Base-by-base conservation (phyloP, 768 basidiomycete species). In the Rubroboletus pulcherrimus region DNA sequence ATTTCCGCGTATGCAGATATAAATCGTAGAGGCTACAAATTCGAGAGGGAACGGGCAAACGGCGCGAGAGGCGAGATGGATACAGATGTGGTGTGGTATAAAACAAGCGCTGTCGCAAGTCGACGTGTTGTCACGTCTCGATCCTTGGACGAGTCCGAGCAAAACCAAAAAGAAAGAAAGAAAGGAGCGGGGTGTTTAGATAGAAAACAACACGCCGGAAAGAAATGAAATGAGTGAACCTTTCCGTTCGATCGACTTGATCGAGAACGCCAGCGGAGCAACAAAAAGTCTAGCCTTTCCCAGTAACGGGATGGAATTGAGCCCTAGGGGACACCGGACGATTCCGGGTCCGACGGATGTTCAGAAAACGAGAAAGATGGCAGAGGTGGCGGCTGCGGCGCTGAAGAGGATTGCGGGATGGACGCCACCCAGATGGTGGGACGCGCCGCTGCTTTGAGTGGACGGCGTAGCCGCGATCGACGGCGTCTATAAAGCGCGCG, bases 401-500 rank as follows among this genome's bases (percentile, higher is more conserved):
- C 54, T 31, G 15, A 55, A 17, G 5, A 60, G 15, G 15, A 67
- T 24, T 4, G 34, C 52, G 1, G 42, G 34, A 12, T 45, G 56
- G 37, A 53, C 38, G 7, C 62, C 40, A 11, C 55, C 48, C 17
- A 62, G 29, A 29, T 14, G 12, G 56, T 52, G 56, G 21, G 50
- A 44, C 15, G 66, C 63, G 42, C 57, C 65, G 8, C 29, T 65
- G 7, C 49, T 56, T 26, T 55, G 48, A 9, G 39, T 29, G 7
- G 57, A 39, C 14, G 48, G 42, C 26, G 47, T 26, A 6, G 29
- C 29, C 21, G 53, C 37, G 11, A 7, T 8, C 24, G 44, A 21
- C 33, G 33, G 34, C 46, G 34, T 24, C 47, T 33, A 33, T 12
- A 1, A 35, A 14, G 33, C 5, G 10, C 5, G 14, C 15, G 21